Evolutionary conservation across 352 stramenopile genomes (phyloP).

Genomic region (Phytophthora colocasiae): DNA sequence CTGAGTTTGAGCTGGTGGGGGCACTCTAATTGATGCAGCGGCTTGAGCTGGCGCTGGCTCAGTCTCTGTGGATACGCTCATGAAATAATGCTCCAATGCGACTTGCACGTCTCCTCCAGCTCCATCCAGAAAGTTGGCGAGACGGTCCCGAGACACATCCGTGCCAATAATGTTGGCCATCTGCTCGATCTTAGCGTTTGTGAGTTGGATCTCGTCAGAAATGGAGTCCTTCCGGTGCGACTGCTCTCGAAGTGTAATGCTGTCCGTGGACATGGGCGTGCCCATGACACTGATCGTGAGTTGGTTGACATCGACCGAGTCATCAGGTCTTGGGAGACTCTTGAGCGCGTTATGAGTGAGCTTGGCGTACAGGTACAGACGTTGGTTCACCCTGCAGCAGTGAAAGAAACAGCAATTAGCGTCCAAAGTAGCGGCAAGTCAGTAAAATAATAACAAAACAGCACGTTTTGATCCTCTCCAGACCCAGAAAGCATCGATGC

Average conservation of each 20-base stretch:
- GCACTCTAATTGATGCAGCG: constrained; percentile 6
- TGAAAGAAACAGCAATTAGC: constrained; percentile 12
- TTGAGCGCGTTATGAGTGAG: constrained; percentile 79
- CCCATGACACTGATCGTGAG: constrained; percentile 75
- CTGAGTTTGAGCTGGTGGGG: constrained; percentile 17
- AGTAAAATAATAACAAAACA: constrained; percentile 7
- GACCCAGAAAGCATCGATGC: constrained; percentile 82
- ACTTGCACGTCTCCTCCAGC: constrained; percentile 85
- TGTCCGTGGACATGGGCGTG: constrained; percentile 39
- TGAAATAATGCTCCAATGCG: constrained; percentile 91
- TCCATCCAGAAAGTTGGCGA: constrained; percentile 82
- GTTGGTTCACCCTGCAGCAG: constrained; percentile 53
- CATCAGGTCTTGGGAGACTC: constrained; percentile 61
- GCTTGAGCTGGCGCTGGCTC: constrained; percentile 2
- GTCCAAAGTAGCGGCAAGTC: constrained; percentile 1
- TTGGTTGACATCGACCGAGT: constrained; percentile 68
- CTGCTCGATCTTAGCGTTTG: constrained; percentile 85
- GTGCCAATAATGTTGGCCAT: constrained; percentile 84
- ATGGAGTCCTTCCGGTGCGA: constrained; percentile 60
- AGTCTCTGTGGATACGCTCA: constrained; percentile 71
- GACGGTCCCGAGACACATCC: constrained; percentile 71
- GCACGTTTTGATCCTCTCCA: constrained; percentile 83
- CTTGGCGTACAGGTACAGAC: constrained; percentile 86
- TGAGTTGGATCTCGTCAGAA: constrained; percentile 70
- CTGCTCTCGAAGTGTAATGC: constrained; percentile 29